A percentile compares a stretch with the other conserved stretches of the same genome.
phyloP scores from a whole-genome alignment of 805 yeast species.

The Brettanomyces anomalus region DNA sequence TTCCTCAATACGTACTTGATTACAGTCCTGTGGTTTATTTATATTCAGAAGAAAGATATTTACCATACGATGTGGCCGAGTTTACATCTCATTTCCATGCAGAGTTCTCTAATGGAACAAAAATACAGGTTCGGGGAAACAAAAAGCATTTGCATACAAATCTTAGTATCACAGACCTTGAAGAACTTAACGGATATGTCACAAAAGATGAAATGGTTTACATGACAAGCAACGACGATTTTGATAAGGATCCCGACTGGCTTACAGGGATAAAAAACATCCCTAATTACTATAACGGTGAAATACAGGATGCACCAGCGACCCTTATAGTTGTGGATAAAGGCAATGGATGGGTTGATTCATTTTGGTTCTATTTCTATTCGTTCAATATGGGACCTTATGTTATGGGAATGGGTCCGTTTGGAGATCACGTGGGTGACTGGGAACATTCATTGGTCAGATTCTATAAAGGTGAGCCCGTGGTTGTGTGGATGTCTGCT shows the following conservation, averaged over 20 bases:
- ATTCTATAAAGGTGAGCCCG: constrained; percentile 72
- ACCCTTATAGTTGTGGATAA: constrained; percentile 78
- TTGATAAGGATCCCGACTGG: constrained; percentile 72
- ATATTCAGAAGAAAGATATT: constrained; percentile 80
- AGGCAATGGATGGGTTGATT: constrained; percentile 91
- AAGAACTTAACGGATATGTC: constrained; percentile 21
- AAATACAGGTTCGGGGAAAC: constrained; percentile 19
- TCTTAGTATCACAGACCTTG: constrained; percentile 17
- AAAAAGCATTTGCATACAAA: constrained; percentile 18
- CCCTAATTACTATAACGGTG: constrained; percentile 68
- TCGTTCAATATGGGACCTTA: constrained; percentile 92
- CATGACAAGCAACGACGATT: constrained; percentile 63
- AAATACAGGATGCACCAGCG: constrained; percentile 70
- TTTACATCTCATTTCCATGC: constrained; percentile 62
- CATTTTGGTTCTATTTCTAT: constrained; percentile 94
- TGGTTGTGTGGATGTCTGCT: constrained; percentile 91
- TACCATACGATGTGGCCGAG: constrained; percentile 72
- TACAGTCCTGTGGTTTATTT: constrained; percentile 74
- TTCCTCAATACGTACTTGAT: constrained; percentile 56
- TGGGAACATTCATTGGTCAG: constrained; percentile 95
- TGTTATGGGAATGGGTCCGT: constrained; percentile 97
- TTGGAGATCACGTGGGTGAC: constrained; percentile 95
- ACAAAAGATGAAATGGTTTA: constrained; percentile 32
- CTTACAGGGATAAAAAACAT: constrained; percentile 61
- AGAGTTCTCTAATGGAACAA: constrained; percentile 40